A percentile compares a stretch with the other conserved stretches of the same genome.
phyloP scores from a whole-genome alignment of 495 filamentous ascomycete genomes.

The Bombardia bombarda region DNA sequence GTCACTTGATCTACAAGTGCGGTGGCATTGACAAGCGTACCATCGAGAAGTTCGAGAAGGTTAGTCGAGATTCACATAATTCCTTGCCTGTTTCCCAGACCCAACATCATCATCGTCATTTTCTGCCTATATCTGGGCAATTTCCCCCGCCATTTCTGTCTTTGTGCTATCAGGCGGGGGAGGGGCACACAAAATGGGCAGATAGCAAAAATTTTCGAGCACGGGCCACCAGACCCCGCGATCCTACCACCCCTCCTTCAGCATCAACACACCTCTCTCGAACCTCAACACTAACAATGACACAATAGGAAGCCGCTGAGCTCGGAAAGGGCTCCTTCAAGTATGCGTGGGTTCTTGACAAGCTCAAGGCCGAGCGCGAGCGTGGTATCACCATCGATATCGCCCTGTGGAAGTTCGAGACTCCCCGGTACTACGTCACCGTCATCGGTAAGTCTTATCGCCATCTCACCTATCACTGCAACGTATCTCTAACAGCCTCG shows the following conservation, averaged over 20 bases:
- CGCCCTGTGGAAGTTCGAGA: slow-evolving; percentile 99
- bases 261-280: slow-evolving; percentile 1
- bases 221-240: slow-evolving; percentile 26
- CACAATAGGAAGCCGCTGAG: slow-evolving; percentile 86
- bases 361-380: slow-evolving; percentile 99
- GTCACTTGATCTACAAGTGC: slow-evolving; percentile 99
- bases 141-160: slow-evolving; percentile 12
- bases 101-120: slow-evolving; percentile 4
- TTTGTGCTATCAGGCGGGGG: slow-evolving; percentile 26
- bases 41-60: slow-evolving; percentile 99
- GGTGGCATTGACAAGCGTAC: slow-evolving; percentile 99
- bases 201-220: slow-evolving; percentile 17
- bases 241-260: slow-evolving; percentile 1
- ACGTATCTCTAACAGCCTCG: slow-evolving; percentile 4
- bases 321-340: slow-evolving; percentile 99
- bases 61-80: slow-evolving; percentile 34
- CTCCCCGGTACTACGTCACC: slow-evolving; percentile 95
- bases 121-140: slow-evolving; percentile 2
- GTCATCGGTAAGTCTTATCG: slow-evolving; percentile 71
- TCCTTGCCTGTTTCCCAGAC: slow-evolving; percentile 2
- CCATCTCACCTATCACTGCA: neutral
- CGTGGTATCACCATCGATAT: slow-evolving; percentile 99
- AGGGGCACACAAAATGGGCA: slow-evolving; percentile 23
- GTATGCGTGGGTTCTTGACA: slow-evolving; percentile 99
- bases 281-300: slow-evolving; percentile 20